Evolutionary conservation across 208 protist genomes (phyloP), one percentile per base, ranked within the genome.

Genomic region (Trypanosoma boissoni): DNA sequence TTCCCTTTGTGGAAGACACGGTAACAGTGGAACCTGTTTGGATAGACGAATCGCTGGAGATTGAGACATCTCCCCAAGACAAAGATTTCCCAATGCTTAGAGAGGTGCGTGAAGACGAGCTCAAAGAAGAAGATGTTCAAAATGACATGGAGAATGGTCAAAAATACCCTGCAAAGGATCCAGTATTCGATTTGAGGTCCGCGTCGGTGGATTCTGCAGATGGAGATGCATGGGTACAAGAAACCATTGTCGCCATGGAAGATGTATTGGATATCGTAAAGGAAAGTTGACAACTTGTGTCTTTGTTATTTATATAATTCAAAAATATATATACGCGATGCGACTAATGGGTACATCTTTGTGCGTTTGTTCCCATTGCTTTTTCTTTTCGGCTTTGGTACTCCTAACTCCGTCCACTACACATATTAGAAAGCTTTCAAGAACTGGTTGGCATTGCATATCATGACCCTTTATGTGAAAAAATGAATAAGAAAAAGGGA

Each of bases 11-110:
- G 14, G 56, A 62, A 21, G 56, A 53, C 16, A 43, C 56, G 9
- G 56, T 62, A 21, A 53, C 56, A 9, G 27, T 53, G 18, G 56
- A 52, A 20, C 26, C 50, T 1, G 44, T 27, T 8, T 62, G 44
- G 44, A 20, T 6, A 29, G 56, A 53, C 16, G 31, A 62, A 32
- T 26, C 53, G 20, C 32, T 78, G 7, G 49, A 58, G 29, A 60
- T 54, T 3, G 61, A 55, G 1, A 55, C 64, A 1, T 89, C 82
- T 9, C 72, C 77, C 10, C 77, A 81, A 39, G 50, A 83, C 1
- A 74, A 72, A 36, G 80, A 74, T 6, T 89, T 85, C 67, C 82
- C 82, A 16, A 75, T 54, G 44, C 85, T 89, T 50, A 32, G 68
- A 23, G 64, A 64, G 23, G 73, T 84, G 62, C 60, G 70, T 10